Percentiles rank a stretch among this genome's conserved stretches.
phyloP scores from a whole-genome alignment of 352 stramenopile genomes.

The Phytophthora vignae region DNA sequence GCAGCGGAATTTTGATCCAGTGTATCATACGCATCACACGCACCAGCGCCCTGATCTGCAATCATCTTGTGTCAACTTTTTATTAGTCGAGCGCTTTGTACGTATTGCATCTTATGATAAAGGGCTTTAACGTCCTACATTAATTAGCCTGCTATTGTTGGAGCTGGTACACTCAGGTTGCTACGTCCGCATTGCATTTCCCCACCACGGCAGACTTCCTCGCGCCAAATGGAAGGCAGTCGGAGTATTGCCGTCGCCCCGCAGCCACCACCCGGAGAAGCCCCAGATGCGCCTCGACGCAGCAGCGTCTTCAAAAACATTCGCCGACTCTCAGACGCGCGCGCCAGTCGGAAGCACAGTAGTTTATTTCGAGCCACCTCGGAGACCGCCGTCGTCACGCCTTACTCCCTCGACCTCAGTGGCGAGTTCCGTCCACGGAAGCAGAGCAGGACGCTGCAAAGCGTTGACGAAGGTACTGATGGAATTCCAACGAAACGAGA shows the following conservation, averaged over 20 bases:
- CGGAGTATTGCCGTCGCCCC: conserved; percentile 5
- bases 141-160: conserved; percentile 5
- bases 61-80: too few species aligned
- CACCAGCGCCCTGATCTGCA: too few species aligned
- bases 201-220: too few species aligned
- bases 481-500: background rate
- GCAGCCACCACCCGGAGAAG: background rate
- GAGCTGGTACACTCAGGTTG: background rate
- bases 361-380: background rate
- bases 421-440: background rate
- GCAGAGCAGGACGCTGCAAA: background rate
- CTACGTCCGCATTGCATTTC: background rate
- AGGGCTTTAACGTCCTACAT: background rate
- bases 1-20: too few species aligned
- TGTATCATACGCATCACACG: too few species aligned
- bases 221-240: conserved; percentile 4
- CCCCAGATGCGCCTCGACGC: background rate
- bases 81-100: background rate
- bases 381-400: conserved; percentile 1
- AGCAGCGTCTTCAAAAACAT: conserved; percentile 15
- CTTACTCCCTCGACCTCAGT: conserved; percentile 3
- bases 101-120: too few species aligned
- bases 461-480: background rate
- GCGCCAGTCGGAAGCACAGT: background rate
- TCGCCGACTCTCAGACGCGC: conserved; percentile 7